Percentiles rank a stretch among this genome's conserved stretches.
Conservation (phyloP, 257 asterid genomes). For the Solanum pennellii region DNA sequence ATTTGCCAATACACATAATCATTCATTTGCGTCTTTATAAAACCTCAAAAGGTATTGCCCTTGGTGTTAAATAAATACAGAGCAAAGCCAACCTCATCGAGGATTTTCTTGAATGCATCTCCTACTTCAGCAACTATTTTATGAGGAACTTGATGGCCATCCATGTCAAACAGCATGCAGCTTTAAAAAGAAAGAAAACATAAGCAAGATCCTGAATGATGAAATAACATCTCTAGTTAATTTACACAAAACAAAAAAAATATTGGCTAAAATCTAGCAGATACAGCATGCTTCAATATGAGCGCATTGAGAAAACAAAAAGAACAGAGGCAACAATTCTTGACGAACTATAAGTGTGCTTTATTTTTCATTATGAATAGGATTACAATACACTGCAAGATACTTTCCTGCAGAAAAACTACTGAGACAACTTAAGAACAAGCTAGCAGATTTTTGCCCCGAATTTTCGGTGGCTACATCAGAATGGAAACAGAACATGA, state of each 20-base stretch:
- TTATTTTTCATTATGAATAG: not conserved
- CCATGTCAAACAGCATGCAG: constrained; percentile 44
- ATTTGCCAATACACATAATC: constrained; percentile 5
- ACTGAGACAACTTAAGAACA: not conserved
- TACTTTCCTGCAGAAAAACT: not conserved
- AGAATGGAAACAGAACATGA: not conserved
- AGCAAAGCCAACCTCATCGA: constrained; percentile 53
- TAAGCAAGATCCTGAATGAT: not conserved
- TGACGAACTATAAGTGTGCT: not conserved
- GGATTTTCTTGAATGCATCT: constrained; percentile 70
- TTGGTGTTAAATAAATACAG: not conserved
- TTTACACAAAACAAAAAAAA: not conserved
- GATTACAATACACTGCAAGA: not conserved
- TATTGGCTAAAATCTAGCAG: not conserved
- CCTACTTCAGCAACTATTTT: constrained; percentile 73
- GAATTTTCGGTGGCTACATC: not conserved
- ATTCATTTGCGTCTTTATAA: not conserved
- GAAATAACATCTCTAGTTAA: not conserved
- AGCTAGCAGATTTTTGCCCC: not conserved
- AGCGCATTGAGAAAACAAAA: not conserved
- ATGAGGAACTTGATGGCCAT: constrained; percentile 80
- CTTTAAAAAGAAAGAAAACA: not conserved
- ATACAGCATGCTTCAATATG: not conserved
- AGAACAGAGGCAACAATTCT: not conserved
- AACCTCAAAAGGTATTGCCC: not conserved